Evolutionary conservation across 179 eudicot genomes (phyloP), one percentile per base, ranked within the genome.

Genomic region (Spergularia azorica): DNA sequence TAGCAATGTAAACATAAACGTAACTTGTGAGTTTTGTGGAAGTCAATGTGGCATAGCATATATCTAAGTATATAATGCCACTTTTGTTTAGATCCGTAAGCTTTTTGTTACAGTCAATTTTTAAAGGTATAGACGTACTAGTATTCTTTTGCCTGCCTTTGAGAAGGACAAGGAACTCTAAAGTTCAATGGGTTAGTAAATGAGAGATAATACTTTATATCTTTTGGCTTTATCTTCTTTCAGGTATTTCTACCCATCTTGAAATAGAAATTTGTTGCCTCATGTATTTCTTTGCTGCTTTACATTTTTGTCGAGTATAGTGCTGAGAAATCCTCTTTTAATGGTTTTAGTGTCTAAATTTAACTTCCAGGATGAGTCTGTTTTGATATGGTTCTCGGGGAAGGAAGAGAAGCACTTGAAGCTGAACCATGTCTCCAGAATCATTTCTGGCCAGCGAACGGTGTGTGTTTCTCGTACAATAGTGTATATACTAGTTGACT

Each of bases 361-460:
- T 20, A 26, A 57, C 63, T 84, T 84, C 81, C 90, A 95, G 99
- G 97, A 95, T 81, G 98, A 93, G 82, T 89, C 98, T 84, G 85
- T 88, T 75, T 81, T 95, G 77, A 88, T 93, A 84, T 95, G 99
- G 98, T 87, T 88, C 83, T 95, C 98, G 9, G 97, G 94, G 55
- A 93, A 93, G 84, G 99, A 95, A 84, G 97, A 95, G 87, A 95
- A 93, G 83, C 95, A 90, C 76, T 90, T 95, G 69, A 95, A 89
- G 84, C 87, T 95, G 66, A 90, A 89, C 83, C 94, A 90, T 78
- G 95, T 95, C 51, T 88, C 98, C 80, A 91, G 90, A 89, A 95
- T 95, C 77, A 90, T 95, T 77, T 93, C 99, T 71, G 99, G 99
- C 75, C 99, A 95, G 87, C 98, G 98, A 67, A 95, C 99, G 58